Conservation (phyloP, 305 asterid species). For the Plantago coronopus region DNA sequence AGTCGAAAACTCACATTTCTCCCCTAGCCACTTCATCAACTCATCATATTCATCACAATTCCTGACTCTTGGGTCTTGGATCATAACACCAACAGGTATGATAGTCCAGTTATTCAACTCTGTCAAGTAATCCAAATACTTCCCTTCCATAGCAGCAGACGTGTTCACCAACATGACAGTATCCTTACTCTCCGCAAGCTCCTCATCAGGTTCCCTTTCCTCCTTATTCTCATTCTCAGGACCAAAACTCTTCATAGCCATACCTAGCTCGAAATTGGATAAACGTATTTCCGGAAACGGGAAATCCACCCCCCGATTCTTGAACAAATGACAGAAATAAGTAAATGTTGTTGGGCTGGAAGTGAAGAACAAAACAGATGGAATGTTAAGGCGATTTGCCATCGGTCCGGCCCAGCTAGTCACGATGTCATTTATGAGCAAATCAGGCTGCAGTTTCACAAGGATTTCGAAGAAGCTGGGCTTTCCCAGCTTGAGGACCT, state of each 20-base stretch:
- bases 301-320: slow-evolving; percentile 20
- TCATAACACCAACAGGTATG: slow-evolving; percentile 17
- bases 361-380: slow-evolving; percentile 42
- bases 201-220: slow-evolving; percentile 7
- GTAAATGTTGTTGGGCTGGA: background rate
- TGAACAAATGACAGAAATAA: background rate
- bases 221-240: background rate
- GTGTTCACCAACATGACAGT: slow-evolving; percentile 41
- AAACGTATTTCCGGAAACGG: slow-evolving; percentile 43
- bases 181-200: slow-evolving; percentile 19
- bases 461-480: slow-evolving; percentile 31
- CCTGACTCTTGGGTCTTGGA: too few relatives aligned
- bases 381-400: slow-evolving; percentile 33
- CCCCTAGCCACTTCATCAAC: slow-evolving; percentile 27
- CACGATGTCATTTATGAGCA: slow-evolving; percentile 52
- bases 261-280: slow-evolving; percentile 25
- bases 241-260: background rate
- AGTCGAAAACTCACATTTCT: slow-evolving; percentile 21
- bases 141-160: slow-evolving; percentile 35
- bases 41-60: slow-evolving; percentile 7
- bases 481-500: slow-evolving; percentile 38
- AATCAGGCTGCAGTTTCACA: slow-evolving; percentile 45
- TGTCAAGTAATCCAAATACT: slow-evolving; percentile 34
- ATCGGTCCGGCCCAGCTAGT: slow-evolving; percentile 56
- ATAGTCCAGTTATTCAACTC: slow-evolving; percentile 16